Evolutionary conservation across 2,329 filamentous ascomycete species (phyloP), one percentile per base, ranked within the genome.

Genomic region (Cryoendolithus antarcticus): DNA sequence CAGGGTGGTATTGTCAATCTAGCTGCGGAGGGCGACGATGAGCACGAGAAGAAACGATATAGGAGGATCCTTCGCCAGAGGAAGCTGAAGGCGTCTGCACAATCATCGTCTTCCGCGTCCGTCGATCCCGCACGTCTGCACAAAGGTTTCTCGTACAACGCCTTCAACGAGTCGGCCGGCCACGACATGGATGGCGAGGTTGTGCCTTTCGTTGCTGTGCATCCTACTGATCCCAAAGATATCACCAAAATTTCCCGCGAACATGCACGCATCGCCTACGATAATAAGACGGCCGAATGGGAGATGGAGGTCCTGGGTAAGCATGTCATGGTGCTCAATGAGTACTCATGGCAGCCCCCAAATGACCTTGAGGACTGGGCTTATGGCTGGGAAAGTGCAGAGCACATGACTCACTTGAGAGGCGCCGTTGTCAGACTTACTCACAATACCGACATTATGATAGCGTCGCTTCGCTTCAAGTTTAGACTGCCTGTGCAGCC

Each of bases 201-300:
- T 35, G 43, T 41, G 9, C 35, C 40, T 34, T 71, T 83, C 42
- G 70, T 86, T 35, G 75, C 75, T 28, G 83, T 88, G 33, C 82
- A 86, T 56, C 82, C 82, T 3, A 76, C 75, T 0, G 71, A 75
- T 44, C 72, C 75, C 3, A 66, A 59, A 43, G 75, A 72, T 45
- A 83, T 82, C 37, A 82, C 81, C 53, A 74, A 72, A 37, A 86
- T 88, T 39, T 88, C 82, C 3, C 69, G 82, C 44, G 67, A 80
- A 49, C 83, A 89, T 56, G 65, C 84, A 35, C 79, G 77, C 51
- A 84, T 89, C 48, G 66, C 72, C 34, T 88, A 79, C 61, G 81
- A 82, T 51, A 67, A 72, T 44, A 64, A 74, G 9, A 67, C 67
- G 31, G 67, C 74, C 12, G 64, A 74, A 5, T 88, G 84, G 51